Evolutionary conservation across 2,329 filamentous ascomycete species (phyloP), one percentile per base, ranked within the genome.

Genomic region (Clarireedia homoeocarpa): DNA sequence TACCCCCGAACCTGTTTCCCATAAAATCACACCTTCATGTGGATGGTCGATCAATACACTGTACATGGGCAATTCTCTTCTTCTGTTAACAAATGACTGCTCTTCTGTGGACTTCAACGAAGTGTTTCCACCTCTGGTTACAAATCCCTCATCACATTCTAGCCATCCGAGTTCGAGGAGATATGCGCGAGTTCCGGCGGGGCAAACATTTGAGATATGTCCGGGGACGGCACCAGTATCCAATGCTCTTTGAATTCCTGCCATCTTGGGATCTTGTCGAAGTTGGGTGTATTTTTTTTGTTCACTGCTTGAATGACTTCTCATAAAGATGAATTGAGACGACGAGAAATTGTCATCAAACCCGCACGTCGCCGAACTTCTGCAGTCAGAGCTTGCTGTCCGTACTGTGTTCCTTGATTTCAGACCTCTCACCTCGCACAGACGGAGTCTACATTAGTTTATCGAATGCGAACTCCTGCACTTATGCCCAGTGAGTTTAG

Each of bases 101-200:
- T 53, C 58, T n/a, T 59, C 57, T 4, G 55, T 66, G 30, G 56
- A 59, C 34, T 61, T 62, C 17, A 63, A n/a, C 0, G 60, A 64
- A 1, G 58, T 62, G 48, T 67, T 67, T 14, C 63, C 64, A 2
- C 63, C 65, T 17, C 60, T 49, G 2, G 60, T 51, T 4, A 67
- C 66, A 67, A 74, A 77, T 40, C 70, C 74, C 58, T 78, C 75
- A 58, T 78, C 75, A 40, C 66, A 70, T 62, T 76, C 71, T 4
- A 78, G 65, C 58, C 69, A 72, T 12, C 75, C 75, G 6, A 76
- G 64, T 62, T 75, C 69, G 17, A 77, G 62, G 14, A 78, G 64
- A 62, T 75, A 73, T 66, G 77, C 74, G 62, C 75, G 76, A 5
- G 75, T 77, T 6, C 75, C 75, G 10, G 63, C 58, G 0, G 74